These are phyloP conservation scores for Anthostomella pinea DNA, from an alignment of 2,329 filamentous ascomycete species.

Conservation along the genomic window DNA sequence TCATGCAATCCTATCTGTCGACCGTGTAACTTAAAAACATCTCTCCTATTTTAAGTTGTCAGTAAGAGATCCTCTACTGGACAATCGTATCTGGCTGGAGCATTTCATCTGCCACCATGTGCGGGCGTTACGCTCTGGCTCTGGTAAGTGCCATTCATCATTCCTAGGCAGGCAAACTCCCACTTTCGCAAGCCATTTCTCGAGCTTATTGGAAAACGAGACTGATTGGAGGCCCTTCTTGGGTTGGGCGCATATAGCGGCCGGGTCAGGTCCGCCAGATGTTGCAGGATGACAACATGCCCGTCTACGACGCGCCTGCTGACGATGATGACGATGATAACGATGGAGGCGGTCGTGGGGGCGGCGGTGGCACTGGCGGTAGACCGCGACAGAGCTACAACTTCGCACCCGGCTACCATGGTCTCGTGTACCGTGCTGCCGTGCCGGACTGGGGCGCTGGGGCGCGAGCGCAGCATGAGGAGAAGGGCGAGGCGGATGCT, in stretches of 20 bases:
- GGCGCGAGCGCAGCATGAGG: slow-evolving; percentile 24
- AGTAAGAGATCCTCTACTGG: no score
- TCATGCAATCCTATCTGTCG: no score
- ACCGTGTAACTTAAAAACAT: no score
- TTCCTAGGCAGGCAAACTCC: no score
- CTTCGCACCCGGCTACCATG: slow-evolving; percentile 84
- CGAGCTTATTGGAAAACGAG: slow-evolving; percentile 8
- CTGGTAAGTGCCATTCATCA: slow-evolving; percentile 48
- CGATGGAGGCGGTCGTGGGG: slow-evolving; percentile 2
- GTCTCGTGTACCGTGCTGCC: slow-evolving; percentile 81
- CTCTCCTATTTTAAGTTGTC: no score
- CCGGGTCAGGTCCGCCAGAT: slow-evolving; percentile 72
- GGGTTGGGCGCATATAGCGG: slow-evolving; percentile 49
- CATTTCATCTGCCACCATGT: slow-evolving; percentile 51
- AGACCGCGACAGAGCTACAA: slow-evolving; percentile 77
- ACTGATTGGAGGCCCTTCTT: neutral
- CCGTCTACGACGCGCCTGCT: slow-evolving; percentile 65
- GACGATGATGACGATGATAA: slow-evolving; percentile 49
- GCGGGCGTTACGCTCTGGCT: slow-evolving; percentile 63
- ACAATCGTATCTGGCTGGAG: no score
- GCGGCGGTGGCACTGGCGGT: slow-evolving; percentile 30
- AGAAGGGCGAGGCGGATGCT: slow-evolving; percentile 17
- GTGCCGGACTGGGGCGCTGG: slow-evolving; percentile 59
- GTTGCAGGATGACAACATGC: slow-evolving; percentile 72
- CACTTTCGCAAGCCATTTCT: no score